These are phyloP conservation scores for Nigrospora osmanthi DNA, from an alignment of 2,329 filamentous ascomycete species.

Conservation along the genomic window DNA sequence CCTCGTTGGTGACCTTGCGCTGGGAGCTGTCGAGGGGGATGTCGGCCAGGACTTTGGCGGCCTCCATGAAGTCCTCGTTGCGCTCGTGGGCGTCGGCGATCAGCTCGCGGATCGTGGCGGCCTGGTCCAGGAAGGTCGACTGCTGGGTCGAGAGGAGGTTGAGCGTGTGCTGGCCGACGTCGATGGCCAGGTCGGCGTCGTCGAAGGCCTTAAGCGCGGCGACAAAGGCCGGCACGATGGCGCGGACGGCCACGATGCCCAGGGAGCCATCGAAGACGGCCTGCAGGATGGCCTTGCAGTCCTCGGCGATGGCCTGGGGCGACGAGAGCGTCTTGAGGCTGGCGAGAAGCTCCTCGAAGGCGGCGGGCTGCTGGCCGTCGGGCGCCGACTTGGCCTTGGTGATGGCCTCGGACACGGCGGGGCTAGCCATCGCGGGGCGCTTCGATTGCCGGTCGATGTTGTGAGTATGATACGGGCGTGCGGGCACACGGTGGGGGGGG, in stretches of 20 bases:
- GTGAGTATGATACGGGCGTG: too few relatives aligned
- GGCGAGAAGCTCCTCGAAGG: conserved; percentile 37
- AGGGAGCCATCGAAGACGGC: conserved; percentile 61
- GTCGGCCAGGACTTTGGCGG: conserved; percentile 70
- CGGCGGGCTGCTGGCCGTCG: conserved; percentile 29
- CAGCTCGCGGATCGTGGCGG: conserved; percentile 69
- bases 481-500: too few relatives aligned
- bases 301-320: conserved; percentile 31
- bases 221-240: conserved; percentile 62
- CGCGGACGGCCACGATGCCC: conserved; percentile 68
- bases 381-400: conserved; percentile 26
- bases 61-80: conserved; percentile 71
- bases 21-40: conserved; percentile 88
- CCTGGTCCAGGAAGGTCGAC: conserved; percentile 76
- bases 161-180: conserved; percentile 69
- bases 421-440: conserved; percentile 14
- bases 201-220: conserved; percentile 51
- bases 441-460: too few relatives aligned
- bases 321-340: conserved; percentile 33
- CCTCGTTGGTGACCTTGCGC: conserved; percentile 71
- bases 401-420: conserved; percentile 35
- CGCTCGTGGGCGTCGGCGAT: conserved; percentile 77
- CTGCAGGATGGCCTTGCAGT: conserved; percentile 62
- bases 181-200: conserved; percentile 61
- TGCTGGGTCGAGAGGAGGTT: conserved; percentile 52